Evolutionary conservation across 176 grass and related monocot genomes (phyloP), one percentile per base, ranked within the genome.

Genomic region (Avena atlantica): DNA sequence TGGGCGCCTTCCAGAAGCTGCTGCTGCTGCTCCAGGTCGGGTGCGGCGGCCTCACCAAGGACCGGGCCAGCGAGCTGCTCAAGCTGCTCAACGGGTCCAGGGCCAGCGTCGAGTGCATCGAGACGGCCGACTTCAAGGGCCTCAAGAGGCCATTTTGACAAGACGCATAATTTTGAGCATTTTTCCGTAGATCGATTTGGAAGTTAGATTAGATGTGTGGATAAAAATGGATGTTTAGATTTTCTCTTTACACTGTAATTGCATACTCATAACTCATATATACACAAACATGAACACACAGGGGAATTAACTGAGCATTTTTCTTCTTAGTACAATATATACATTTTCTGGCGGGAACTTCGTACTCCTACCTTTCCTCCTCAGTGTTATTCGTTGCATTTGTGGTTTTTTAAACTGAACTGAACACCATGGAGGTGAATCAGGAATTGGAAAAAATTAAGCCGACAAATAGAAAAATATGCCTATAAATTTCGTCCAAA

Each of bases 11-110:
- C 82, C 96, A 98, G 90, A 95, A 98, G 67, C 85, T 98, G 60
- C 71, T 98, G 56, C 96, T 98, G 42, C 76, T 98, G 62, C 90
- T 98, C 81, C 96, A 98, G 89, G 90, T 98, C 3, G 96, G 96
- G 0, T 98, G 96, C 84, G 88, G 61, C 67, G 96, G 93, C 20
- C 49, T 91, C 9, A 95, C 91, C 21, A 98, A 95, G 86, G 96
- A 95, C 74, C 92, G 91, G 40, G 93, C 96, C 44, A 98, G 93
- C 12, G 86, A 92, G 16, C 73, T 98, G 80, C 93, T 98, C 61
- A 98, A 92, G 75, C 70, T 92, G 24, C 81, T 98, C 63, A 95
- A 95, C 10, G 91, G 63, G 0, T 88, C 84, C 6, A 87, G 72
- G 59, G 90, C 74, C 72, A 91, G 63, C 51, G 90, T 78, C 5